Evolutionary conservation across 495 filamentous ascomycete genomes (phyloP), one percentile per base, ranked within the genome.

Genomic region (Trichoderma parareesei): DNA sequence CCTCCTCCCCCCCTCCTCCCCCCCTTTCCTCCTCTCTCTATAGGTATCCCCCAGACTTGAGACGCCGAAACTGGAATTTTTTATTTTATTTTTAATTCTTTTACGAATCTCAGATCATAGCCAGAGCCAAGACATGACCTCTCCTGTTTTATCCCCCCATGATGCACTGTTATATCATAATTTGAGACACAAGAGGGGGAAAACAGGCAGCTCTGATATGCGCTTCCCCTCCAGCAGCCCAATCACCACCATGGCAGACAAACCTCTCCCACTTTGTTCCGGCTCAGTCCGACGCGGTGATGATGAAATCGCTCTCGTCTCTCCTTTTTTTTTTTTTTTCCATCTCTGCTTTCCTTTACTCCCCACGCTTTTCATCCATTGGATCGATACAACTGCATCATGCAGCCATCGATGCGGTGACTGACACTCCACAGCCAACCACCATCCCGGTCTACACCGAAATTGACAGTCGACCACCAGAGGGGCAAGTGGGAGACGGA

Each of bases 361-460:
- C 16, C 16, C 4, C 46, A 20, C n/a, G 18, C 43, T n/a, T 46
- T n/a, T 20, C 18, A 18, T 20, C 46, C 46, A 27, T 57, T 57
- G 53, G 53, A n/a, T 57, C 53, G 53, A 27, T 27, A 35, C 53
- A 57, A 57, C 27, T 37, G 46, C 14, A 14, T 33, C 27, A 57
- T 57, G 53, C 53, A 57, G 53, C 53, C 18, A 49, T 57, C 16
- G 53, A 57, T 57, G 53, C 53, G 53, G 53, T 57, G 53, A 57
- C 53, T 35, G 53, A 57, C 20, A 35, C 53, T 57, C 27, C 53
- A 33, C 33, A 16, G 18, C 53, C 53, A 57, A 57, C 53, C 53
- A 37, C 11, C 7, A 57, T 14, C 53, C 53, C 27, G 20, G 53
- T 57, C 53, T 57, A 57, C 53, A 57, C 53, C 53, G 53, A 57